Evolutionary conservation across 2,329 filamentous ascomycete genomes (phyloP), one percentile per base, ranked within the genome.

Genomic region (Byssoonygena ceratinophila): DNA sequence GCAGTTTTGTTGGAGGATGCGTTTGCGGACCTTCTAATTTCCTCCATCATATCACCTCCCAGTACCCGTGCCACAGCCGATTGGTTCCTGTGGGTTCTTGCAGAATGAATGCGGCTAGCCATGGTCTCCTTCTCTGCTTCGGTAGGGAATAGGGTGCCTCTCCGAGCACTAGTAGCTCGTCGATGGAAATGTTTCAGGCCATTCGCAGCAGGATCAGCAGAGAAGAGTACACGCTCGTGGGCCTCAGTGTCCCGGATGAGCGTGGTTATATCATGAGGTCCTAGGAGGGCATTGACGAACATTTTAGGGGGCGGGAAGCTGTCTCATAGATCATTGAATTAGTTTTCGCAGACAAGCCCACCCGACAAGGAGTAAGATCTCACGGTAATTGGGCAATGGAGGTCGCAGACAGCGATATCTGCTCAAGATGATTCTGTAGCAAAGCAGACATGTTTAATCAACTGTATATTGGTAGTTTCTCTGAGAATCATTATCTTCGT

Each of bases 181-280:
- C 61, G 71, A 61, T 61, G 77, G 57, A 66, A 74, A 52, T 61
- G 68, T 20, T 50, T 50, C 47, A 23, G 34, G 59, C 66, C 75
- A 67, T 64, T 73, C 57, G 63, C 2, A 0, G 85, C 80, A 0
- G 86, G 82, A 0, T 91, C 89, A 0, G 95, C 83, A 34, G 91
- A 94, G 74, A 97, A 98, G 16, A 98, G 81, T 5, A 91, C 91
- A 63, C 90, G 85, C 68, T 98, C 92, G 71, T 97, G 91, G 20
- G 85, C 74, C 69, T 98, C 92, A 2, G 91, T 96, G 67, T 98
- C 92, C 55, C 92, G 86, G 63, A 98, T 96, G 45, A 98, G 75
- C 11, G 87, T 81, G 3, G 92, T 97, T 60, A 98, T 97, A 68
- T 98, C 92, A 68, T 90, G 84, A 59, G 83, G 83, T 53, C 84